Base-by-base conservation (phyloP, 2,329 filamentous ascomycete genomes). In the Paecilomyces sp. region DNA sequence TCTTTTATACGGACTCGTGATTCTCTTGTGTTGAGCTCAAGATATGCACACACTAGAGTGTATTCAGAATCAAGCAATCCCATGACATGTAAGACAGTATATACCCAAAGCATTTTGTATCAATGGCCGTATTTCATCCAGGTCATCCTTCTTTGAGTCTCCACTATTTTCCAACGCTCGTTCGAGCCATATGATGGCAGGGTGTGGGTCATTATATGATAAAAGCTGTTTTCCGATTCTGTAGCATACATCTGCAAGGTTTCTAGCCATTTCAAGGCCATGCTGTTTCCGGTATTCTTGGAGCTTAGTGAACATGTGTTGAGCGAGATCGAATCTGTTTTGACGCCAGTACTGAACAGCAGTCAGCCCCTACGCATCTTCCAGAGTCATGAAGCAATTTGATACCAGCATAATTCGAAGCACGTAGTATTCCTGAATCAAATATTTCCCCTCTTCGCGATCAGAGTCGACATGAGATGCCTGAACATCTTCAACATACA, bases 121-220 rank as follows among this genome's bases (percentile, higher is more conserved):
- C 22, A 85, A 81, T 11, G 90, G 75, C 34, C 84, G 82, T 33
- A 93, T 79, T 58, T 92, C 86, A 25, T 83, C 73, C 1, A 83
- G 83, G 63, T 87, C 83, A 6, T 79, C 75, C 30, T 85, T 83
- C 22, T 69, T 67, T 3, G 57, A 59, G 15, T 59, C 8, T 56
- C 82, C 80, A 28, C 92, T 77, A 30, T 86, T 67, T 11, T 85
- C 77, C 55, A 84, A 80, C 2, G 90, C 86, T 63, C 89, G 82
- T 58, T 87, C 81, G 0, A 96, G 76, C 94, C 93, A 97, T 66
- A 83, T 86, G 1, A 81, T 70, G 0, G 90, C 88, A 53, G 81
- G 69, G 1, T 75, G 66, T 62, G 80, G 81, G 57, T 88, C 80
- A 7, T 79, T 75, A 57, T 81, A 83, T 2, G 69, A 71, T 2